These are phyloP conservation scores for Fusarium goolgardi DNA, from an alignment of 2,329 filamentous ascomycete genomes.

Conservation along the genomic window DNA sequence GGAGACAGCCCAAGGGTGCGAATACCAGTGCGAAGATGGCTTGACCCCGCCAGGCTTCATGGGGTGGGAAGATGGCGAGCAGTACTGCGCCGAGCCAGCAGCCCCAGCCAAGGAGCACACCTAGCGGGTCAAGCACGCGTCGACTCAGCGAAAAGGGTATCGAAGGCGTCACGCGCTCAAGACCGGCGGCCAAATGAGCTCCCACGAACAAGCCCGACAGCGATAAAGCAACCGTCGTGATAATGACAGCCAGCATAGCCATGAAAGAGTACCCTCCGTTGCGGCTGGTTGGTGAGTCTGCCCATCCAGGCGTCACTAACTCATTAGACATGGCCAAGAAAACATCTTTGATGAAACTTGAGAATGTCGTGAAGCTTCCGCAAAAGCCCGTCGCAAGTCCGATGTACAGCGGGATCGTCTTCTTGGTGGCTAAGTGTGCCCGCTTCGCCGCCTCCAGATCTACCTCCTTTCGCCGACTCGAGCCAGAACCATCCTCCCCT, in stretches of 20 bases:
- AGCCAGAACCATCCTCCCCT: constrained; percentile 51
- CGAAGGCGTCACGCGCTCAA: constrained; percentile 69
- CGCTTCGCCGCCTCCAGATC: constrained; percentile 63
- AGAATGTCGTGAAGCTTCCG: constrained; percentile 91
- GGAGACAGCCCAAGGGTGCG: constrained; percentile 81
- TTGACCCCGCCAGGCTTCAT: constrained; percentile 79
- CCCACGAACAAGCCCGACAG: constrained; percentile 77
- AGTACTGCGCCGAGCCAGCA: constrained; percentile 83
- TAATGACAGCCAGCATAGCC: constrained; percentile 79
- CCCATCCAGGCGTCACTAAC: constrained; percentile 58
- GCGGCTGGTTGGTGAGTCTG: constrained; percentile 58
- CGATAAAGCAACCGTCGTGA: constrained; percentile 77
- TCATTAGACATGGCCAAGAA: constrained; percentile 85
- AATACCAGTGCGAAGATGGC: constrained; percentile 83
- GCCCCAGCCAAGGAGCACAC: constrained; percentile 74
- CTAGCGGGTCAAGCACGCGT: constrained; percentile 70
- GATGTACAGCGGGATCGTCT: constrained; percentile 88
- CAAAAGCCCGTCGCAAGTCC: constrained; percentile 89
- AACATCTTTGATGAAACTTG: constrained; percentile 81
- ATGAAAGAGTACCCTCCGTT: constrained; percentile 85
- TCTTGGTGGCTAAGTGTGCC: constrained; percentile 74
- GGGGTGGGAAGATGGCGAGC: constrained; percentile 77
- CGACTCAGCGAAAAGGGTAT: constrained; percentile 69
- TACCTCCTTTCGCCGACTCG: constrained; percentile 31
- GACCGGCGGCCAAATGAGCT: constrained; percentile 75